A percentile compares a stretch with the other conserved stretches of the same genome.
These are phyloP conservation scores for Penicillium alfredii DNA, from an alignment of 495 filamentous ascomycete species.

Conservation along the genomic window DNA sequence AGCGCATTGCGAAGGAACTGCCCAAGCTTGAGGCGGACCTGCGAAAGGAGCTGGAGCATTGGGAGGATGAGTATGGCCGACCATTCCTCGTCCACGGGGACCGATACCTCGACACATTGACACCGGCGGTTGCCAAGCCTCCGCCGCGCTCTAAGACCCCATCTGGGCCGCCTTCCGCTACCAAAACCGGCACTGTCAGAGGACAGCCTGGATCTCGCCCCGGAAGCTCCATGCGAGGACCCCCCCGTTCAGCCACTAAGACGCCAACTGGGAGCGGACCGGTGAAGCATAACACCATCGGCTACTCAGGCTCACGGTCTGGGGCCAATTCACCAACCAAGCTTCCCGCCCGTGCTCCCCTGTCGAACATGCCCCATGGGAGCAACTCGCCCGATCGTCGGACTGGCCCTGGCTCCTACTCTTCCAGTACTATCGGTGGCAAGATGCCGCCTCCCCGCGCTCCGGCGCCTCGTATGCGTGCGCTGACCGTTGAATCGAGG, in stretches of 20 bases:
- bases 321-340: constrained; percentile 62
- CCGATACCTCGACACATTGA: constrained; percentile 75
- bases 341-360: constrained; percentile 73
- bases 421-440: constrained; percentile 47
- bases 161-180: constrained; percentile 47
- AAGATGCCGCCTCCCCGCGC: constrained; percentile 60
- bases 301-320: constrained; percentile 32
- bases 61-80: constrained; percentile 90
- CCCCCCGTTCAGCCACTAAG: constrained; percentile 54
- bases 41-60: constrained; percentile 71
- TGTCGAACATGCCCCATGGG: constrained; percentile 73
- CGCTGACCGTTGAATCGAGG: constrained; percentile 62
- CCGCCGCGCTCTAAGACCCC: constrained; percentile 75
- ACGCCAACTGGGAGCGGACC: constrained; percentile 56
- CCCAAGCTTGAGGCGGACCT: constrained; percentile 85
- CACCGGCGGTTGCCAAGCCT: constrained; percentile 55
- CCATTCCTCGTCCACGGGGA: constrained; percentile 91
- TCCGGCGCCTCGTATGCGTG: constrained; percentile 87
- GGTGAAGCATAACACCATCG: constrained; percentile 53
- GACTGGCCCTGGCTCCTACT: constrained; percentile 43
- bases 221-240: constrained; percentile 44
- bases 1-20: constrained; percentile 89
- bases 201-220: constrained; percentile 32
- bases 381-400: constrained; percentile 77
- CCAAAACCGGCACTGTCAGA: constrained; percentile 18